Base-by-base conservation (phyloP, 148 eudicot species). In the Silene uniflora region DNA sequence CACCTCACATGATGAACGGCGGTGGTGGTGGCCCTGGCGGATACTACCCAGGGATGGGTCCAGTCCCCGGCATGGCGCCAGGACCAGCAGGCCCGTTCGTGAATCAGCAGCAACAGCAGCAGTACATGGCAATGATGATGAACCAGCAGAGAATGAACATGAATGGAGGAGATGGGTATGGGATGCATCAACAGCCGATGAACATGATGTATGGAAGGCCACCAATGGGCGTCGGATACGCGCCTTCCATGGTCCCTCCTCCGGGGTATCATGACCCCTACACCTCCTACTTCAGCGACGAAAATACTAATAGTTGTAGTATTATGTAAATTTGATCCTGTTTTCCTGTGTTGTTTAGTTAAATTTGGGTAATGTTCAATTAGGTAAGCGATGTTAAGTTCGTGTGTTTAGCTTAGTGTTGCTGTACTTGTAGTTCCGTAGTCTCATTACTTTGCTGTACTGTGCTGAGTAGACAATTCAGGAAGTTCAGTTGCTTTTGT, bases 71-170 rank as follows among this genome's bases (percentile, higher is more conserved):
- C 10, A 86, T 81, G 14, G 68, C 71, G 24, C 83, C 72, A 49
- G 86, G 83, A 24, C 62, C 79, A 60, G 88, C 78, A 7, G 84
- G 85, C 75, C 90, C 89, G 16, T 84, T 78, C 13, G 62, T 23
- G 12, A 81, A 76, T 24, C 77, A 77, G 3, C 85, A 74, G 25
- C 87, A 39, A 39, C 44, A 88, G n/a, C 90, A 84, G 46, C 97
- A 89, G 25, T 84, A 88, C 79, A 90, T 91, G 98, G 89, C 87
- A 5, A 89, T 89, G 98, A 86, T 89, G 93, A 88, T 89, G 93
- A 93, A 89, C 80, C 96, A 89, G 35, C 86, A 86, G 23, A 84
- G 91, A 66, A 83, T 78, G 72, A 75, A 84, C 22, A 83, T 78
- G 72, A 75, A 84, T 25, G 92, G 87, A 0, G 81, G 88, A 1